Conservation (phyloP, 495 filamentous ascomycete species). For the Penicillium simplicissimum region DNA sequence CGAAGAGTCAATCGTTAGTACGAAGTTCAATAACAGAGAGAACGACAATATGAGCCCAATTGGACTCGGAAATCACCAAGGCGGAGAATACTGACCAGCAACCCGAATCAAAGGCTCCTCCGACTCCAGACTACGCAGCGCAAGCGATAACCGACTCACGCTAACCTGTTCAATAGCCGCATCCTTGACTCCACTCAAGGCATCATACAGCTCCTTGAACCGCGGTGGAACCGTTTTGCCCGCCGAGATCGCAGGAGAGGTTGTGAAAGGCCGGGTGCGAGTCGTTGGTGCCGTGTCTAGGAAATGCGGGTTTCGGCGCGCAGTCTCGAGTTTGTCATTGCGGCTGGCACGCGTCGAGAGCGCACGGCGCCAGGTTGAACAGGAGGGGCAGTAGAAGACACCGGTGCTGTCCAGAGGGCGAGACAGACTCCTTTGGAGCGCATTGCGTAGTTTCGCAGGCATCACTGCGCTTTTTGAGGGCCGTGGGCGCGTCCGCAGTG, state of each 20-base stretch:
- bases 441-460: conserved; percentile 44
- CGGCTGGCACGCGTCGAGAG: conserved; percentile 33
- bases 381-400: conserved; percentile 43
- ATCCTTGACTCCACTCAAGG: conserved; percentile 61
- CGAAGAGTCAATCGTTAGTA: conserved; percentile 2
- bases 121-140: conserved; percentile 72
- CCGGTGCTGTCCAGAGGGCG: conserved; percentile 24
- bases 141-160: conserved; percentile 76
- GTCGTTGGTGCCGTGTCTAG: conserved; percentile 3
- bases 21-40: neutral
- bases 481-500: conserved; percentile 15
- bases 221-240: conserved; percentile 37
- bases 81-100: conserved; percentile 48
- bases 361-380: conserved; percentile 37
- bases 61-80: neutral
- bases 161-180: conserved; percentile 66
- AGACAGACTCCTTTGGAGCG: conserved; percentile 40
- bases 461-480: conserved; percentile 27
- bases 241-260: conserved; percentile 32
- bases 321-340: conserved; percentile 11
- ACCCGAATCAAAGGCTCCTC: conserved; percentile 66
- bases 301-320: conserved; percentile 12
- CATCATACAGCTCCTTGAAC: conserved; percentile 57
- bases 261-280: conserved; percentile 19
- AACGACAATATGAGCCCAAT: neutral